Evolutionary conservation across 2,329 filamentous ascomycete genomes (phyloP).

Genomic region (Aspergillus tamarii): DNA sequence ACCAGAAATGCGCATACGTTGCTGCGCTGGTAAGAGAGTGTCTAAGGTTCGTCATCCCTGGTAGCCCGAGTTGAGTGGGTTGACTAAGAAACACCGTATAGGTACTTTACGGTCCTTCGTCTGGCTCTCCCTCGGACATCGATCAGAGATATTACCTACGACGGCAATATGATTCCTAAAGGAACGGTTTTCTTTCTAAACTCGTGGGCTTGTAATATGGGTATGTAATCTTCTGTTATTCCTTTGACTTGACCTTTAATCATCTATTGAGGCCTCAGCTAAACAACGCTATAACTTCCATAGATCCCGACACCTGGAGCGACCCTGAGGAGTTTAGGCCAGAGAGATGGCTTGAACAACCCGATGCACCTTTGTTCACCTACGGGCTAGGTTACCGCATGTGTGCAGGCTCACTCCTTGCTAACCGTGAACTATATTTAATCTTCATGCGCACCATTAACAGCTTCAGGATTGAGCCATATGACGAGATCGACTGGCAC

Average conservation of each 20-base stretch:
- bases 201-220: conserved; percentile 71
- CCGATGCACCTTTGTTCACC: conserved; percentile 66
- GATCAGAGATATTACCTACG: conserved; percentile 61
- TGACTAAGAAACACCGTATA: conserved; percentile 22
- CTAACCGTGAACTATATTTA: conserved; percentile 68
- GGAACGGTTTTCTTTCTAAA: conserved; percentile 69
- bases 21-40: conserved; percentile 67
- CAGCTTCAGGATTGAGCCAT: conserved; percentile 61
- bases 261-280: background rate
- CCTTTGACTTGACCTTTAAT: background rate
- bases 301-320: conserved; percentile 59
- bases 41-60: conserved; percentile 47
- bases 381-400: conserved; percentile 70
- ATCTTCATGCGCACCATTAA: conserved; percentile 65
- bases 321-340: conserved; percentile 64
- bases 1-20: conserved; percentile 66
- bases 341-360: conserved; percentile 66
- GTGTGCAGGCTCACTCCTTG: conserved; percentile 66
- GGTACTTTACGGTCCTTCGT: conserved; percentile 65
- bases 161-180: conserved; percentile 62
- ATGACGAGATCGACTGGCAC: conserved; percentile 60
- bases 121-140: conserved; percentile 65
- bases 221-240: conserved; percentile 42
- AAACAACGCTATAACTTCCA: background rate
- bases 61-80: background rate